Conservation (phyloP, 495 filamentous ascomycete species). For the Cercophora scortea region DNA sequence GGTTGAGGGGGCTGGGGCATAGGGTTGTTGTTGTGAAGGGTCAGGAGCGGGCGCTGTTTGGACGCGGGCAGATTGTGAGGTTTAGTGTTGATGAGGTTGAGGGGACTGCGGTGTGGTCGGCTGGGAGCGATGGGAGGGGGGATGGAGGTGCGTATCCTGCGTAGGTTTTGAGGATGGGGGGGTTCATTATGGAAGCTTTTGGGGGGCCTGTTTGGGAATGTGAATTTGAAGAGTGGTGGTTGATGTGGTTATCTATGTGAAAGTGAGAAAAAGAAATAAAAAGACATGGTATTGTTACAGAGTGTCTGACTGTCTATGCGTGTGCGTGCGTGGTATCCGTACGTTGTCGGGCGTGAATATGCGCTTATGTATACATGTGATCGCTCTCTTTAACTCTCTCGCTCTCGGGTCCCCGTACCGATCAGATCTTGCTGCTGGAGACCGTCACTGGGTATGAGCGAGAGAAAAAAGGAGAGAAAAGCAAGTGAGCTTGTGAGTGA, state of each 20-base stretch:
- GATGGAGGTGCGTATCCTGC: constrained; percentile 76
- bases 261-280: background rate
- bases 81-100: constrained; percentile 58
- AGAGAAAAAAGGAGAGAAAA: background rate
- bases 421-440: too few species aligned
- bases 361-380: too few species aligned
- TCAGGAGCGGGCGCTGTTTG: constrained; percentile 67
- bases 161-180: too few species aligned
- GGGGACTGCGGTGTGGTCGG: constrained; percentile 64
- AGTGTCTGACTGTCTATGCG: background rate
- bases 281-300: background rate
- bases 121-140: constrained; percentile 79
- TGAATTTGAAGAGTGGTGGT: too few species aligned
- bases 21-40: constrained; percentile 59
- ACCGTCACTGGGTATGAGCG: background rate
- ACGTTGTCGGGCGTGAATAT: too few species aligned
- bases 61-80: constrained; percentile 82
- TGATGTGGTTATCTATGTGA: background rate
- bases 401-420: too few species aligned
- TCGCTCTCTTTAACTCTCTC: too few species aligned
- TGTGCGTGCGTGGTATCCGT: too few species aligned
- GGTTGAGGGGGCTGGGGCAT: constrained; percentile 65
- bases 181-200: background rate
- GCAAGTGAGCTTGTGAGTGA: background rate
- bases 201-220: too few species aligned